A percentile compares a stretch with the other conserved stretches of the same genome.
These are phyloP conservation scores for Bruguiera sexangula DNA, from an alignment of 345 rosid genomes.

Conservation along the genomic window DNA sequence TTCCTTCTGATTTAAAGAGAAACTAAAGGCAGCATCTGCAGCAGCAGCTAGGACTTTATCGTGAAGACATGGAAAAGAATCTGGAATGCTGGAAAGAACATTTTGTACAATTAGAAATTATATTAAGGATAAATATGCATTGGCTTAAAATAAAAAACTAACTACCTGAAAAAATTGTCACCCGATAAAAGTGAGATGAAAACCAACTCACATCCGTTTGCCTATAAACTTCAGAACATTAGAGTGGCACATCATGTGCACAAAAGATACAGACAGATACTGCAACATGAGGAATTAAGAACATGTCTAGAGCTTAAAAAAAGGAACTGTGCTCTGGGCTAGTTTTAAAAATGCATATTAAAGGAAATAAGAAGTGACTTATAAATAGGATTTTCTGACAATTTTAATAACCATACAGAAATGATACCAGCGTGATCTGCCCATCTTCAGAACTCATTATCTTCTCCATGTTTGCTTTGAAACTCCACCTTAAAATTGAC, in stretches of 20 bases:
- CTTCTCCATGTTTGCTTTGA: conserved; percentile 63
- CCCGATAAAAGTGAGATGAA: conserved; percentile 52
- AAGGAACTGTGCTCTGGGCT: neutral
- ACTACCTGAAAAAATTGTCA: conserved; percentile 59
- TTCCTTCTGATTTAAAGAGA: conserved; percentile 27
- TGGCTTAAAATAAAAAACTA: conserved; percentile 9
- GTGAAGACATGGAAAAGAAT: conserved; percentile 26
- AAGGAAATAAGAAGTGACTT: neutral
- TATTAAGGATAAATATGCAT: neutral
- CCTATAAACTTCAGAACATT: conserved; percentile 36
- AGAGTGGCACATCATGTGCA: conserved; percentile 1
- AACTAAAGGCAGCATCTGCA: conserved; percentile 28
- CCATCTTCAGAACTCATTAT: conserved; percentile 54
- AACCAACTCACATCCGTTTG: conserved; percentile 71
- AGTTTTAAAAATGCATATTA: neutral
- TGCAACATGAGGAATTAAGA: neutral
- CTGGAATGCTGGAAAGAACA: conserved; percentile 17
- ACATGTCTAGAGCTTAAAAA: neutral
- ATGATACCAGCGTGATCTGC: conserved; percentile 61
- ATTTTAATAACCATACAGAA: conserved; percentile 2
- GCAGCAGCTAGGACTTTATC: conserved; percentile 32
- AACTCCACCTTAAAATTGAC: conserved; percentile 78
- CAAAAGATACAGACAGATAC: conserved; percentile 1
- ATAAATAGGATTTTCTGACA: neutral
- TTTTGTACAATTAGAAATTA: conserved; percentile 10